Evolutionary conservation across 2,329 filamentous ascomycete genomes (phyloP).

Genomic region (Phialophora tarda): DNA sequence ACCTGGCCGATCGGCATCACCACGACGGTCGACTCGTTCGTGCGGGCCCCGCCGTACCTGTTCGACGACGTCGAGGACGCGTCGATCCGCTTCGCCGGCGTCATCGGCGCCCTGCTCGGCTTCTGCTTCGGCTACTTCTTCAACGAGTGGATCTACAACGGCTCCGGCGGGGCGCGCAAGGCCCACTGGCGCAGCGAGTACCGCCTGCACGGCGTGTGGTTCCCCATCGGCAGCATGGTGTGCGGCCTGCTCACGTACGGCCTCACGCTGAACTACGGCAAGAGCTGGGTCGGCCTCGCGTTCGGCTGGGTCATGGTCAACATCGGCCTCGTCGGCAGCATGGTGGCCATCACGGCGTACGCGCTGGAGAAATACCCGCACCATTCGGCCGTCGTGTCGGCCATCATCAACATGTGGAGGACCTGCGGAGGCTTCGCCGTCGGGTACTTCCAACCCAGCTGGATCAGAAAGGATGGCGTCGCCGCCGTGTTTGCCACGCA

Average conservation of each 20-base stretch:
- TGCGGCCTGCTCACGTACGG: conserved; percentile 43
- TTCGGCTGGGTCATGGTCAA: conserved; percentile 49
- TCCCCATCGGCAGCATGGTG: conserved; percentile 43
- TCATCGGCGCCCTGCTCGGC: conserved; percentile 45
- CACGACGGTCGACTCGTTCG: conserved; percentile 45
- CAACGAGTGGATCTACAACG: conserved; percentile 45
- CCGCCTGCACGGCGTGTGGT: conserved; percentile 47
- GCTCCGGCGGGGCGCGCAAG: conserved; percentile 30
- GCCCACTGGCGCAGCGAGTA: conserved; percentile 44
- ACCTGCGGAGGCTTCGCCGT: conserved; percentile 49
- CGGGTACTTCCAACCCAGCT: conserved; percentile 47
- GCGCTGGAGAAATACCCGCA: conserved; percentile 47
- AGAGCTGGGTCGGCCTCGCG: conserved; percentile 47
- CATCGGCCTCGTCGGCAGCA: conserved; percentile 45
- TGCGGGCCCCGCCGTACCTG: conserved; percentile 45
- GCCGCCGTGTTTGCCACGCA: conserved; percentile 46
- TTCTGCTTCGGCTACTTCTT: conserved; percentile 47
- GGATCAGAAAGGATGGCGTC: conserved; percentile 44
- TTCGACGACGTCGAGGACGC: conserved; percentile 46
- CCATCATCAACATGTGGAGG: conserved; percentile 50
- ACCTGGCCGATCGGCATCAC: conserved; percentile 50
- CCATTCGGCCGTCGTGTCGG: conserved; percentile 45
- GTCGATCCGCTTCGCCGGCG: conserved; percentile 47
- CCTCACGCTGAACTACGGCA: conserved; percentile 44
- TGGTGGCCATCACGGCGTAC: conserved; percentile 48